phyloP scores from a whole-genome alignment of 2,329 filamentous ascomycete genomes.

The Calonectria hongkongensis region DNA sequence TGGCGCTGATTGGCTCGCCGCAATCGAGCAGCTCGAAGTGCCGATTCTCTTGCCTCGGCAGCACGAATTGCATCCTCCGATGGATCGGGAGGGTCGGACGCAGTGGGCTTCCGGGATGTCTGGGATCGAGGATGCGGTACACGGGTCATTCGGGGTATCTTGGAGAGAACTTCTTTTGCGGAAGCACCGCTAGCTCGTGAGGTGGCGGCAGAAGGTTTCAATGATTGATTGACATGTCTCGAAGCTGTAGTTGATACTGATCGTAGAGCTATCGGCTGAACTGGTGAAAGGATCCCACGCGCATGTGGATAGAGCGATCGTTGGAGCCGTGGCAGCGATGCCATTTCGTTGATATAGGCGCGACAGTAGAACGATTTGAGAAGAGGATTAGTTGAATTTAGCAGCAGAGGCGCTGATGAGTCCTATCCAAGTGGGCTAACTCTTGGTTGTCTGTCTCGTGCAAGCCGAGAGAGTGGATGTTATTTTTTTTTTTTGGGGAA shows the following conservation, averaged over 20 bases:
- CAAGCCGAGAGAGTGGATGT: no score
- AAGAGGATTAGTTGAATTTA: neutral
- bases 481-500: neutral
- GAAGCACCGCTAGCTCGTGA: neutral
- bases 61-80: slow-evolving; percentile 43
- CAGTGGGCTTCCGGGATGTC: neutral
- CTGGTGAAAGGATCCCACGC: neutral
- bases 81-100: slow-evolving; percentile 5
- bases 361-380: neutral
- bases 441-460: neutral
- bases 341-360: neutral
- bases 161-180: neutral
- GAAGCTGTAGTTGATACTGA: slow-evolving; percentile 10
- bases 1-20: slow-evolving; percentile 44
- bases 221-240: neutral
- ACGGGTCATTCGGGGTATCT: slow-evolving; percentile 9
- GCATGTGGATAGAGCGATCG: neutral
- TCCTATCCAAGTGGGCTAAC: neutral
- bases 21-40: slow-evolving; percentile 50
- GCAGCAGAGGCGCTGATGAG: neutral
- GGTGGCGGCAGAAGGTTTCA: neutral
- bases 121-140: neutral
- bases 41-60: slow-evolving; percentile 50
- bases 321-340: slow-evolving; percentile 11
- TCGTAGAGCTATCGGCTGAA: slow-evolving; percentile 5